These are phyloP conservation scores for Diaporthe australafricana DNA, from an alignment of 2,329 filamentous ascomycete genomes.

Conservation along the genomic window DNA sequence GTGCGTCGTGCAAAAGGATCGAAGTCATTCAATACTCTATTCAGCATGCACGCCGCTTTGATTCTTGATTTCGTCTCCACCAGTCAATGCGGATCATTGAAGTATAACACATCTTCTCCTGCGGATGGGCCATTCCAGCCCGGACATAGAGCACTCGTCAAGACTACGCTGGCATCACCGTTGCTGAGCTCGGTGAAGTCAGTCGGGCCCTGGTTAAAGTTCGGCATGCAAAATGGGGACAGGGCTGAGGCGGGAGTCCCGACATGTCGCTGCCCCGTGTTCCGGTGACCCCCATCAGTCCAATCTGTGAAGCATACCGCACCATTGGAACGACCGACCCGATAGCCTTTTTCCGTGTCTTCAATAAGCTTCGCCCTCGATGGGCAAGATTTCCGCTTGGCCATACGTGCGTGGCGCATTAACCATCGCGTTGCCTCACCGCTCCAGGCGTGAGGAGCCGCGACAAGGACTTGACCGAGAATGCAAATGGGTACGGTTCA, in stretches of 20 bases:
- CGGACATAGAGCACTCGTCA: not conserved
- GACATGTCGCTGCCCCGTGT: slow-evolving; percentile 21
- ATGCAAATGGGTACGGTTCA: slow-evolving; percentile 30
- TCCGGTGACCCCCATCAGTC: slow-evolving; percentile 9
- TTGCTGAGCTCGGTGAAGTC: slow-evolving; percentile 15
- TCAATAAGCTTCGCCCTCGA: not conserved
- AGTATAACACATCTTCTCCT: not conserved
- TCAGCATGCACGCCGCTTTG: not conserved
- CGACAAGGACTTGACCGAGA: slow-evolving; percentile 34
- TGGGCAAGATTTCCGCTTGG: slow-evolving; percentile 18
- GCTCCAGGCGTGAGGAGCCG: slow-evolving; percentile 31
- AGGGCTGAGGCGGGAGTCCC: slow-evolving; percentile 34
- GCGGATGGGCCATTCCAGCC: not conserved
- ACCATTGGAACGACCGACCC: slow-evolving; percentile 15
- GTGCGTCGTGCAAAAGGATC: slow-evolving; percentile 30
- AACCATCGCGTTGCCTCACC: slow-evolving; percentile 29
- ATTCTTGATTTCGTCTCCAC: not conserved
- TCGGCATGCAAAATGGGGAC: slow-evolving; percentile 34
- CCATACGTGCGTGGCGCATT: slow-evolving; percentile 6
- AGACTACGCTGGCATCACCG: not conserved
- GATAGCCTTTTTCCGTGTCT: slow-evolving; percentile 25
- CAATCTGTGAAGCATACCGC: slow-evolving; percentile 20
- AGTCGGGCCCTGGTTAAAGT: slow-evolving; percentile 25
- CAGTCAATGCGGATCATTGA: not conserved
- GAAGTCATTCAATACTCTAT: not conserved